Evolutionary conservation across 2,329 filamentous ascomycete species (phyloP).

Genomic region (Ceratocystis diversiconidia): DNA sequence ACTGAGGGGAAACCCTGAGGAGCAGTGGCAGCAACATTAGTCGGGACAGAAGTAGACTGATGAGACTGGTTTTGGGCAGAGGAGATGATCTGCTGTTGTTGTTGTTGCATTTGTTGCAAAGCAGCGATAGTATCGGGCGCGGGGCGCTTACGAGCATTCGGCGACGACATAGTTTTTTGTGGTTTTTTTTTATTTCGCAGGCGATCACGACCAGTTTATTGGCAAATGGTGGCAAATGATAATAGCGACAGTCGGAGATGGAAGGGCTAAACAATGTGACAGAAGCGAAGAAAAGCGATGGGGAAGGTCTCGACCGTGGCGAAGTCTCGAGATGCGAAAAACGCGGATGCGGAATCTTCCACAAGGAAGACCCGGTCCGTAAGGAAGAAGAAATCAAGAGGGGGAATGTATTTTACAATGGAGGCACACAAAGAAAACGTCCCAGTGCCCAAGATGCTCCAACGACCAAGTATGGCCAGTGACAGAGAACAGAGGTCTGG

Average conservation of each 20-base stretch:
- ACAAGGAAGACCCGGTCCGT: conserved; percentile 16
- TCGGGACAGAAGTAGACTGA: background rate
- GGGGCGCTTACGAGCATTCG: conserved; percentile 17
- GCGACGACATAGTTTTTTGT: conserved; percentile 14
- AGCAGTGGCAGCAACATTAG: background rate
- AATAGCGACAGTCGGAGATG: background rate
- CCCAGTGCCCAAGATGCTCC: background rate
- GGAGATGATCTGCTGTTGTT: conserved; percentile 11
- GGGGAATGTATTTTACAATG: background rate
- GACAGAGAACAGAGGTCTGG: background rate
- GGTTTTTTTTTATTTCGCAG: background rate
- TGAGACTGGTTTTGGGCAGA: background rate
- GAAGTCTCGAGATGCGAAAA: background rate
- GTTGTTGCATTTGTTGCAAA: conserved; percentile 13
- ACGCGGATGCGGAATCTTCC: conserved; percentile 17
- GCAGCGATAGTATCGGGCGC: conserved; percentile 10
- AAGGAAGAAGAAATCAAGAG: background rate
- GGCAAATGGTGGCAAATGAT: background rate
- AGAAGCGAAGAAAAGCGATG: background rate
- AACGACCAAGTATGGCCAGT: background rate
- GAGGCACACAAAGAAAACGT: background rate
- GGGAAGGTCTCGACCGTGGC: background rate
- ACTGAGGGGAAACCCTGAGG: background rate
- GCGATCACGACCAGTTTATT: background rate
- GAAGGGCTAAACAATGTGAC: background rate